phyloP scores from a whole-genome alignment of 129 eudicot genomes.

The Flaveria bidentis region DNA sequence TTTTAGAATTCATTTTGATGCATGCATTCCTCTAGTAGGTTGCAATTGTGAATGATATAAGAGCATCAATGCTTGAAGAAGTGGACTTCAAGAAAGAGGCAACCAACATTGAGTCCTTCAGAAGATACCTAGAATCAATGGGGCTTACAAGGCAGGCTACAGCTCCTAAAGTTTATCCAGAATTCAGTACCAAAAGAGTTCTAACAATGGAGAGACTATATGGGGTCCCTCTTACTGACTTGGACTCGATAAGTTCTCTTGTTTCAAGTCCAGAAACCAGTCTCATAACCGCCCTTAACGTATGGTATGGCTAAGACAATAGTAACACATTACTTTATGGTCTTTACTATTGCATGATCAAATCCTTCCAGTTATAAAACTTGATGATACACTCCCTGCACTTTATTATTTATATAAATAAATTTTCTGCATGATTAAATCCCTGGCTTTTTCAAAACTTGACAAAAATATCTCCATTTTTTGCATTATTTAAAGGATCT shows the following conservation, averaged over 20 bases:
- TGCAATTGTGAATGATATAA: conserved; percentile 90
- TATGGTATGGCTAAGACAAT: conserved; percentile 60
- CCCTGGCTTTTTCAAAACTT: background rate
- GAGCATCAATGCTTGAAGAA: conserved; percentile 98
- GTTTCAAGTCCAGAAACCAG: conserved; percentile 89
- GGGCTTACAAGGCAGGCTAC: conserved; percentile 95
- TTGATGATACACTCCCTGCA: background rate
- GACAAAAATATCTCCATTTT: background rate
- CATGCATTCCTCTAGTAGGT: conserved; percentile 53
- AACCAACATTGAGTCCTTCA: conserved; percentile 76
- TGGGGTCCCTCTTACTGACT: conserved; percentile 96
- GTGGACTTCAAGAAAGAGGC: conserved; percentile 98
- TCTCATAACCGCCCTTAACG: conserved; percentile 96
- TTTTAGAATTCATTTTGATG: conserved; percentile 13
- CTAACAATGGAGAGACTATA: conserved; percentile 97
- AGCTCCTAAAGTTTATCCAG: conserved; percentile 89
- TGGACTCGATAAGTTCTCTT: conserved; percentile 87
- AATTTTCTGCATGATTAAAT: background rate
- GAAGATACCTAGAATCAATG: conserved; percentile 78
- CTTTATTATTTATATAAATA: background rate
- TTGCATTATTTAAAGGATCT: background rate
- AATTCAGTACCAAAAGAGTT: conserved; percentile 67
- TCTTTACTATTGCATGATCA: background rate
- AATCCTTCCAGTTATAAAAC: background rate
- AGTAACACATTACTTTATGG: background rate